Conservation (phyloP, 2,329 filamentous ascomycete genomes). For the Lithohypha guttulata region DNA sequence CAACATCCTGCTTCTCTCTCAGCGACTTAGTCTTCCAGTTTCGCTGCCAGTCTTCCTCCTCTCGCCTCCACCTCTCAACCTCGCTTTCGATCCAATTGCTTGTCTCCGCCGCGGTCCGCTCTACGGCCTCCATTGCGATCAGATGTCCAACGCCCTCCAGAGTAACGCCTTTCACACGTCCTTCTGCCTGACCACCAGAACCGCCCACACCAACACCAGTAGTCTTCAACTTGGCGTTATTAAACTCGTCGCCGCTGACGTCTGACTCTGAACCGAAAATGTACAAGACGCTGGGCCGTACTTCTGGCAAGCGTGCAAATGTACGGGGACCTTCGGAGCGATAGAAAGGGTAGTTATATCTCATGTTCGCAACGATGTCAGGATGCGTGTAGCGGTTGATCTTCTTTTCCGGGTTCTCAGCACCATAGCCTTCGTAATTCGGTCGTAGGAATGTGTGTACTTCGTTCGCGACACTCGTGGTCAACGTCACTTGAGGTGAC, state of each 20-base stretch:
- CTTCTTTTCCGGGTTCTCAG: constrained; percentile 23
- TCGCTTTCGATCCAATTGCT: constrained; percentile 19
- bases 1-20: constrained; percentile 20
- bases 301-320: constrained; percentile 31
- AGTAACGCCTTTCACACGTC: constrained; percentile 20
- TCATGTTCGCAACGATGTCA: constrained; percentile 32
- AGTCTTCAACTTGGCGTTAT: constrained; percentile 32
- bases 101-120: constrained; percentile 19
- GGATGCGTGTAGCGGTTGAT: constrained; percentile 34
- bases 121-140: constrained; percentile 24
- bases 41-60: constrained; percentile 18
- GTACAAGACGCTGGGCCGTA: constrained; percentile 38
- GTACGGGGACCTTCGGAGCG: constrained; percentile 31
- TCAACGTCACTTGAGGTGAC: constrained; percentile 55
- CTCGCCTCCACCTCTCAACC: constrained; percentile 17
- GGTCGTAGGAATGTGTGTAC: constrained; percentile 46
- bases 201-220: constrained; percentile 32
- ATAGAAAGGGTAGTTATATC: constrained; percentile 33
- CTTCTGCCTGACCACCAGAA: constrained; percentile 45
- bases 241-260: constrained; percentile 29
- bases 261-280: constrained; percentile 35
- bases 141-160: constrained; percentile 21
- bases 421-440: constrained; percentile 50
- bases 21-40: constrained; percentile 17
- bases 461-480: constrained; percentile 80